phyloP scores from a whole-genome alignment of 2,329 filamentous ascomycete species.

The Corniculantispora saksenae region DNA sequence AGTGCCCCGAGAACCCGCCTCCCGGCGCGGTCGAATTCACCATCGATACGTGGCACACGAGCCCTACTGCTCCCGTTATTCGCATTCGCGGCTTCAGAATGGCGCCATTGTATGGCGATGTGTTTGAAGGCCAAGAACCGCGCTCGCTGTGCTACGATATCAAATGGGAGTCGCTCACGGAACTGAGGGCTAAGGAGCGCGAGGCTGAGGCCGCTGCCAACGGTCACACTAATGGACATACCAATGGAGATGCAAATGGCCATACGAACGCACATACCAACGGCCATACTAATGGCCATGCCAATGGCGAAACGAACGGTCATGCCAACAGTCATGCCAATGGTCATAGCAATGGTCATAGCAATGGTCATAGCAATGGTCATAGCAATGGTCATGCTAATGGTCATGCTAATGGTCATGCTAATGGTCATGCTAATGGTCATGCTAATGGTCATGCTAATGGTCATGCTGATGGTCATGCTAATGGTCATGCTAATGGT shows the following conservation, averaged over 20 bases:
- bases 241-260: slow-evolving; percentile 6
- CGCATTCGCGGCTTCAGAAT: slow-evolving; percentile 40
- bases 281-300: not conserved
- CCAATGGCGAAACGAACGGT: slow-evolving; percentile 5
- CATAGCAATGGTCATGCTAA: not conserved
- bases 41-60: slow-evolving; percentile 35
- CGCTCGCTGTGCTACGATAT: slow-evolving; percentile 45
- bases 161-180: slow-evolving; percentile 42
- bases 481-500: not conserved
- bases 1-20: slow-evolving; percentile 25
- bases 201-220: slow-evolving; percentile 1
- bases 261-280: slow-evolving; percentile 11
- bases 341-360: not conserved
- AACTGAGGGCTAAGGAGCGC: not conserved
- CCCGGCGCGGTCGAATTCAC: slow-evolving; percentile 34
- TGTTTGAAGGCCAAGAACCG: slow-evolving; percentile 22
- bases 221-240: slow-evolving; percentile 13
- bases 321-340: slow-evolving; percentile 4
- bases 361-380: not conserved
- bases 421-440: not conserved
- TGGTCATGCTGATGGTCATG: not conserved
- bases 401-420: not conserved
- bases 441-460: not conserved
- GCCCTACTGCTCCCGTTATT: slow-evolving; percentile 32
- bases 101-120: slow-evolving; percentile 42